These are phyloP conservation scores for Plasmopara halstedii DNA, from an alignment of 352 stramenopile genomes.

Conservation along the genomic window DNA sequence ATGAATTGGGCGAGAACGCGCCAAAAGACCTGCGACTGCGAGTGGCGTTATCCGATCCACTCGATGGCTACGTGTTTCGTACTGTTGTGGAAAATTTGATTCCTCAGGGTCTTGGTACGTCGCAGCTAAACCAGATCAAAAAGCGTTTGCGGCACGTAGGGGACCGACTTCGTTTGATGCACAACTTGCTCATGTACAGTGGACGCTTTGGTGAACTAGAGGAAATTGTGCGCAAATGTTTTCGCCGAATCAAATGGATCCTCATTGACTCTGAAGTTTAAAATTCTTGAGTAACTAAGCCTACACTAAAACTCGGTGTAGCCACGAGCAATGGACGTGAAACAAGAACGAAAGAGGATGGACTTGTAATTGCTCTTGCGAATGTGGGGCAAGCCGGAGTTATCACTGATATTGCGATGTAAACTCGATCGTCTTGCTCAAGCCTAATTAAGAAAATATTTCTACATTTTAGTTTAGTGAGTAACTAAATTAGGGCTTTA, in stretches of 20 bases:
- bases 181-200: conserved; percentile 87
- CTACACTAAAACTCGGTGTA: not conserved
- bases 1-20: conserved; percentile 51
- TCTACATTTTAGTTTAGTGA: too few species aligned
- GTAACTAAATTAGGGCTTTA: too few species aligned
- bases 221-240: conserved; percentile 88
- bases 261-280: conserved; percentile 86
- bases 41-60: conserved; percentile 56
- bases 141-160: conserved; percentile 81
- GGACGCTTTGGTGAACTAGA: conserved; percentile 75
- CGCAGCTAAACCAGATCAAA: conserved; percentile 84
- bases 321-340: too few species aligned
- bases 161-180: conserved; percentile 80
- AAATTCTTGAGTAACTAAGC: conserved; percentile 1
- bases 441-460: too few species aligned
- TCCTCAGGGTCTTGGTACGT: conserved; percentile 63
- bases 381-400: too few species aligned
- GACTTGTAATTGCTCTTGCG: too few species aligned
- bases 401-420: too few species aligned
- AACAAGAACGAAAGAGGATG: too few species aligned
- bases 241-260: conserved; percentile 89
- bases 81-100: conserved; percentile 85
- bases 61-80: conserved; percentile 84
- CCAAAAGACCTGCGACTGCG: conserved; percentile 60
- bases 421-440: too few species aligned